Conservation (phyloP, 2,329 filamentous ascomycete genomes). For the Colletotrichum eleusines region DNA sequence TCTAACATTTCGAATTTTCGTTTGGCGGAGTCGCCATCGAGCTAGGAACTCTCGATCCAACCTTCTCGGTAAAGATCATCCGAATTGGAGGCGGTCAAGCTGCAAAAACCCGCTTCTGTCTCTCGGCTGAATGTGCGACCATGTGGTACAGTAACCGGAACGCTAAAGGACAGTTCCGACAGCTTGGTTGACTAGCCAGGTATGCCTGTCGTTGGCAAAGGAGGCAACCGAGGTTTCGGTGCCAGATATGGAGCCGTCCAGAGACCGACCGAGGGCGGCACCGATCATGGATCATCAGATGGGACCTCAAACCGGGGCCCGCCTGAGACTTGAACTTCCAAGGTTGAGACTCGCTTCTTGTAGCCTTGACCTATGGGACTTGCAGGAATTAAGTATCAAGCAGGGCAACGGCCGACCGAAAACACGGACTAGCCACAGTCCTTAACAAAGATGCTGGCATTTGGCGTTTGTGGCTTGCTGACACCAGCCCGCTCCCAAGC, state of each 20-base stretch:
- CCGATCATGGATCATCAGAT: slow-evolving; percentile 33
- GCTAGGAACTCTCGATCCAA: slow-evolving; percentile 22
- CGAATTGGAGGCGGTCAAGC: slow-evolving; percentile 26
- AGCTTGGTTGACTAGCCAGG: slow-evolving; percentile 39
- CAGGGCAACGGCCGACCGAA: neutral
- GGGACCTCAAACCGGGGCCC: slow-evolving; percentile 11
- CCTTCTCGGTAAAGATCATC: slow-evolving; percentile 4
- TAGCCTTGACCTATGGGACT: neutral
- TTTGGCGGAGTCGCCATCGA: slow-evolving; percentile 30
- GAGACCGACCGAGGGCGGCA: slow-evolving; percentile 27
- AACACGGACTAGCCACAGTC: neutral
- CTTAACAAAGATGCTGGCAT: neutral
- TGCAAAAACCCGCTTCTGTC: slow-evolving; percentile 22
- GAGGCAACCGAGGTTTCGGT: slow-evolving; percentile 31
- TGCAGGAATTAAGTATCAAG: slow-evolving; percentile 12
- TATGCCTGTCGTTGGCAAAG: slow-evolving; percentile 29
- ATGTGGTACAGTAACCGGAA: slow-evolving; percentile 29
- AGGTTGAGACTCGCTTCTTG: neutral
- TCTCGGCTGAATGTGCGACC: slow-evolving; percentile 16
- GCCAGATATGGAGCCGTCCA: slow-evolving; percentile 25
- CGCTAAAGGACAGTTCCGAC: slow-evolving; percentile 25
- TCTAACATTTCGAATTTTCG: slow-evolving; percentile 16
- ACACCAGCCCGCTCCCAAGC: neutral
- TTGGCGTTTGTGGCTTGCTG: slow-evolving; percentile 8
- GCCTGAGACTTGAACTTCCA: slow-evolving; percentile 13